These are phyloP conservation scores for Metarhizium album DNA, from an alignment of 2,329 filamentous ascomycete species.

Conservation along the genomic window DNA sequence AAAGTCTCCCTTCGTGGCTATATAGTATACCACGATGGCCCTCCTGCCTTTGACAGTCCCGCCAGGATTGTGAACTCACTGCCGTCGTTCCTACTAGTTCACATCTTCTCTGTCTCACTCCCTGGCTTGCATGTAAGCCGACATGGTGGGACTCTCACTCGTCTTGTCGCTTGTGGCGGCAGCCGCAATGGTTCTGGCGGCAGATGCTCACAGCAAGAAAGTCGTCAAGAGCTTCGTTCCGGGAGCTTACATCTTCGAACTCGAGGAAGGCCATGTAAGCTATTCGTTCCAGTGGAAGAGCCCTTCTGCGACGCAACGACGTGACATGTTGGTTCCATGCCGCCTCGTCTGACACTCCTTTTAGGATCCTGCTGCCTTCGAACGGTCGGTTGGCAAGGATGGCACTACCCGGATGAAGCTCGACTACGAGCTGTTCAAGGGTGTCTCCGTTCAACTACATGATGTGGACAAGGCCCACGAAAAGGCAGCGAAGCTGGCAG, in stretches of 20 bases:
- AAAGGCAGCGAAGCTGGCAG: constrained; percentile 28
- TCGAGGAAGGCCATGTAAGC: constrained; percentile 11
- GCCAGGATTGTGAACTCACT: not conserved
- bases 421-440: constrained; percentile 41
- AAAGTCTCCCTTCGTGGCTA: not conserved
- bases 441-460: constrained; percentile 41
- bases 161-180: constrained; percentile 9
- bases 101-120: not conserved
- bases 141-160: constrained; percentile 11
- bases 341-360: not conserved
- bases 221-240: constrained; percentile 5
- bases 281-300: not conserved
- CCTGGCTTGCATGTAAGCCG: not conserved
- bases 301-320: not conserved
- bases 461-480: constrained; percentile 33
- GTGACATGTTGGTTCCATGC: not conserved
- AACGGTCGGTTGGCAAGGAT: constrained; percentile 17
- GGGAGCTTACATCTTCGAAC: constrained; percentile 15
- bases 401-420: constrained; percentile 36
- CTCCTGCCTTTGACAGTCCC: not conserved
- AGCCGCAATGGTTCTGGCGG: constrained; percentile 7
- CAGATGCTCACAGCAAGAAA: not conserved
- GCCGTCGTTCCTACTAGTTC: not conserved
- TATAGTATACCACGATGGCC: not conserved
- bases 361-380: constrained; percentile 10